Conservation (phyloP, 495 filamentous ascomycete species). For the Aspergillus ostianus region DNA sequence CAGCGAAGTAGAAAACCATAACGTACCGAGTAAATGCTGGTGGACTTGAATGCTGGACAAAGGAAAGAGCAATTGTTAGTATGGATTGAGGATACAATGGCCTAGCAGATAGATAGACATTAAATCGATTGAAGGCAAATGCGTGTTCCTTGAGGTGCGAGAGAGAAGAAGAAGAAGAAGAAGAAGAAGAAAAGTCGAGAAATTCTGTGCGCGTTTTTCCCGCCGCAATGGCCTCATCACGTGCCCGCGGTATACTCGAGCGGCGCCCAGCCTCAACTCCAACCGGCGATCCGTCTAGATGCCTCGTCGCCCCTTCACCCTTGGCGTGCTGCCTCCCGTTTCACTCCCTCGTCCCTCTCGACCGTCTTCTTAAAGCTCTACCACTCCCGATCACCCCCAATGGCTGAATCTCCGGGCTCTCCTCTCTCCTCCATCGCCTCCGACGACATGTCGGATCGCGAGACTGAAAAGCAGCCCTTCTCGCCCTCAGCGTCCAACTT, state of each 20-base stretch:
- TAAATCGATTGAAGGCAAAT: not conserved
- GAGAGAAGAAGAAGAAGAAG: conserved; percentile 4
- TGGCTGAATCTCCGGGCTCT: conserved; percentile 51
- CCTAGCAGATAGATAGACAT: not conserved
- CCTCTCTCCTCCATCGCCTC: conserved; percentile 52
- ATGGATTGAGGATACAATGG: too few species aligned
- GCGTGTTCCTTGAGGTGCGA: not conserved
- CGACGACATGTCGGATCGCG: conserved; percentile 47
- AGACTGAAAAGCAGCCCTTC: conserved; percentile 47
- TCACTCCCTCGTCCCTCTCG: not conserved
- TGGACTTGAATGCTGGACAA: too few species aligned
- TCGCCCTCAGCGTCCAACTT: conserved; percentile 43
- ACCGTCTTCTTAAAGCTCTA: conserved; percentile 1
- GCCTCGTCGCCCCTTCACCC: conserved; percentile 5
- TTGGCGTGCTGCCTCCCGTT: conserved; percentile 1
- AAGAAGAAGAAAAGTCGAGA: conserved; percentile 8
- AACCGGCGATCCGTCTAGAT: not conserved
- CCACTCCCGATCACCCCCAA: conserved; percentile 17
- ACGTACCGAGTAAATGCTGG: not conserved
- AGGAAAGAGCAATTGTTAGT: too few species aligned
- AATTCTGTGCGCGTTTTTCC: conserved; percentile 6
- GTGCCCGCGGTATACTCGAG: conserved; percentile 25
- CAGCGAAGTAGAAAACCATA: not conserved
- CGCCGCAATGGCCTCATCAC: conserved; percentile 29
- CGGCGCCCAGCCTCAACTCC: conserved; percentile 5